Base-by-base conservation (phyloP, 441 rosid species). In the Viola pubescens region DNA sequence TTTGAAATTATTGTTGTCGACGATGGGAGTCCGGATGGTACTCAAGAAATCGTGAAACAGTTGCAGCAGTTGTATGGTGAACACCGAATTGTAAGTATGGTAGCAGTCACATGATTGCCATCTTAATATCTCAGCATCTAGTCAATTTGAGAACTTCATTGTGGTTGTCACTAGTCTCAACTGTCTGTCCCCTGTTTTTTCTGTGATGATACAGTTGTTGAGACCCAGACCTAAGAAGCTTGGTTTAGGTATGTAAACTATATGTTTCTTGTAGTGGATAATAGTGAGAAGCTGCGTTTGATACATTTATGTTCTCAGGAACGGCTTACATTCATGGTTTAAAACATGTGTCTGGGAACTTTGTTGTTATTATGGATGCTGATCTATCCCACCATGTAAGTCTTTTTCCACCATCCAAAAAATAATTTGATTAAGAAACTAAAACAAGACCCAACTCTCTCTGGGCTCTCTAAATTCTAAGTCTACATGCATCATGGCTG, bases 351-450 rank as follows among this genome's bases (percentile, higher is more conserved):
- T 74, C 96, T 3, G 99, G 97, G 37, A 86, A 85, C 68, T 90
- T 90, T 66, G 82, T 94, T 49, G 94, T 94, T 12, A 90, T 94
- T 64, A 90, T 94, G 97, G 99, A 88, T 79, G 99, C 99, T 69
- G 97, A 90, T 85, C 80, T 94, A 49, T 94, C 99, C 42, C 99
- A 94, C 78, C 99, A 94, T 82, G 99, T 88, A 78, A 86, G 74
- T 38, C 43, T 13, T 52, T 3, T 47, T 47, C 16, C 58, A 37
- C 12, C 7, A 4, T 13, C 38, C 47, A 10, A 3, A 1, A 10
- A 9, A 45, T 37, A 8, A 41, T 19, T 40, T 39, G 62, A 49
- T n/a, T 38, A 9, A 40, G 42, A 19, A 42, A 43, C 9, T 37
- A 8, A 14, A 46, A 9, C 37, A 13, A 37, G 37, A 37, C 9